These are phyloP conservation scores for Trametes elegans DNA, from an alignment of 768 basidiomycete species.

Conservation along the genomic window DNA sequence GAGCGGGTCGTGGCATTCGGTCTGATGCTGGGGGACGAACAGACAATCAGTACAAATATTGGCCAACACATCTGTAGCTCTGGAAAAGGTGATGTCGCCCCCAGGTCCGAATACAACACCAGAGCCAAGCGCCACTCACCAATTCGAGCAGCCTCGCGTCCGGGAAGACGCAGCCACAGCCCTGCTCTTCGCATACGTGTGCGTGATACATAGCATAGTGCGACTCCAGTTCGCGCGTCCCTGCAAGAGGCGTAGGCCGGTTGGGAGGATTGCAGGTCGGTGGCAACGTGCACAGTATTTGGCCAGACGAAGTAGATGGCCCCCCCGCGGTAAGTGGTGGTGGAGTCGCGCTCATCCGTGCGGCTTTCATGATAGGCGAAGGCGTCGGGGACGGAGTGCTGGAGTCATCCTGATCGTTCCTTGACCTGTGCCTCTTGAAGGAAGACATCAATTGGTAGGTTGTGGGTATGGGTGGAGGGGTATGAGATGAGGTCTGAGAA, in stretches of 20 bases:
- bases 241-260: slow-evolving; percentile 59
- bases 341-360: slow-evolving; percentile 19
- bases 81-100: no score
- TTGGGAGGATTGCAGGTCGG: slow-evolving; percentile 71
- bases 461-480: background rate
- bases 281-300: slow-evolving; percentile 69
- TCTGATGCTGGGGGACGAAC: slow-evolving; percentile 56
- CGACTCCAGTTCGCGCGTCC: slow-evolving; percentile 68
- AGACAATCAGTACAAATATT: background rate
- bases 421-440: slow-evolving; percentile 11
- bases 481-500: background rate
- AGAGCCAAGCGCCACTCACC: slow-evolving; percentile 46
- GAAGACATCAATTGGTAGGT: slow-evolving; percentile 5
- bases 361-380: slow-evolving; percentile 20
- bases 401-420: background rate
- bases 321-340: slow-evolving; percentile 2
- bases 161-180: slow-evolving; percentile 82
- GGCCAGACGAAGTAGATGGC: slow-evolving; percentile 27
- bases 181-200: slow-evolving; percentile 69
- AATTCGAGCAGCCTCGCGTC: slow-evolving; percentile 75
- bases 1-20: slow-evolving; percentile 86
- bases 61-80: background rate
- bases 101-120: background rate
- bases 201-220: slow-evolving; percentile 86
- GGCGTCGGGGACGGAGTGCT: slow-evolving; percentile 15